These are phyloP conservation scores for Alternaria brassicae DNA, from an alignment of 2,329 filamentous ascomycete species.

Conservation along the genomic window DNA sequence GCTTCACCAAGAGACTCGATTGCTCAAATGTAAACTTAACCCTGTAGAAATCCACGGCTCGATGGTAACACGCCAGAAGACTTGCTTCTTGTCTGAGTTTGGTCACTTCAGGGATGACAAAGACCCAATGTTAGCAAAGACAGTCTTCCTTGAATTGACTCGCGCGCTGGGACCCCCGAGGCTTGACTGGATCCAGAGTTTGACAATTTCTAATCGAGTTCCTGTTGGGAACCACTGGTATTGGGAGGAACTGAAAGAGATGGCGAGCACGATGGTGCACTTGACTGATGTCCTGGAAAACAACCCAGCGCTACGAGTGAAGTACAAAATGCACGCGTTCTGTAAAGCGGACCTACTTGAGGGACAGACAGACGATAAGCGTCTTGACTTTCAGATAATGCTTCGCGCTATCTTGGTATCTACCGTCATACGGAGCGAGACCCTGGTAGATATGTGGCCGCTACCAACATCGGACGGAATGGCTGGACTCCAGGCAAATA, in stretches of 20 bases:
- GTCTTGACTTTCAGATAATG: not conserved
- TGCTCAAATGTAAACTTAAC: not conserved
- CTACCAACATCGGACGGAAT: not conserved
- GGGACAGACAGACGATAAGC: no score
- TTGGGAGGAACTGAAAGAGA: not conserved
- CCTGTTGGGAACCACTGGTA: accelerated
- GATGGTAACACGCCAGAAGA: not conserved
- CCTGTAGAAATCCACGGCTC: not conserved
- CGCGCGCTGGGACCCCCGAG: not conserved
- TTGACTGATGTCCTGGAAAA: not conserved
- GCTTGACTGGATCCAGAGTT: not conserved
- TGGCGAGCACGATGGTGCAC: not conserved
- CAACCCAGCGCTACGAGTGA: not conserved
- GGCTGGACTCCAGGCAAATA: no score
- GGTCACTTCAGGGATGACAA: no score
- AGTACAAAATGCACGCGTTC: not conserved
- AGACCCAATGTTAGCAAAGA: not conserved
- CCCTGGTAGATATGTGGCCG: not conserved
- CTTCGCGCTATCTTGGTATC: not conserved
- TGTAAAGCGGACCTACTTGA: not conserved
- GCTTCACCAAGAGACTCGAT: not conserved
- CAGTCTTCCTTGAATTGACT: not conserved
- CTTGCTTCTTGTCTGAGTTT: no score
- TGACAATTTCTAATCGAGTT: not conserved
- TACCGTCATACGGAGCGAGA: not conserved